phyloP scores from a whole-genome alignment of 1,284 basidiomycete species.

The Ganoderma meredithae region DNA sequence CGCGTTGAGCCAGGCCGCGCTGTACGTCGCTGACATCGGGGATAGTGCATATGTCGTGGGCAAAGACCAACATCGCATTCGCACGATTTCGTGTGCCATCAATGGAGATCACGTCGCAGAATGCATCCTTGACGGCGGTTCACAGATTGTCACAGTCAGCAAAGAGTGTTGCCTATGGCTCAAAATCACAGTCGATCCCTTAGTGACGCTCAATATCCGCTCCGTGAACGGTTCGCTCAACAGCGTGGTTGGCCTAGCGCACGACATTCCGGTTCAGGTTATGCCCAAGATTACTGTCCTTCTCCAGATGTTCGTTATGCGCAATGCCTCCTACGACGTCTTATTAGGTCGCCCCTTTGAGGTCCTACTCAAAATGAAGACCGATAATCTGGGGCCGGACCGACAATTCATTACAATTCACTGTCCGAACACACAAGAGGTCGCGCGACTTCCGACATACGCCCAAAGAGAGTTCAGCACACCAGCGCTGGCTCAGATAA shows the following conservation, averaged over 20 bases:
- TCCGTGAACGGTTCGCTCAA: not conserved
- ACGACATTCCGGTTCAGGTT: not conserved
- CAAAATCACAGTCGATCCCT: not conserved
- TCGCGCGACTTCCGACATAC: constrained; percentile 36
- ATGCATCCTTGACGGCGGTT: not conserved
- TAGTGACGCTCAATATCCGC: not conserved
- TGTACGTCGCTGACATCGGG: no score
- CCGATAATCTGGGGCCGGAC: constrained; percentile 35
- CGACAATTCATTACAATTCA: constrained; percentile 37
- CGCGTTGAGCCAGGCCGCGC: no score
- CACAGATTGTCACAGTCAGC: not conserved
- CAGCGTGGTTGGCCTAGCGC: not conserved
- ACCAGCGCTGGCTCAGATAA: no score
- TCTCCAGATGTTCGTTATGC: constrained; percentile 40
- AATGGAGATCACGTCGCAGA: not conserved
- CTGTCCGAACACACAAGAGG: constrained; percentile 36
- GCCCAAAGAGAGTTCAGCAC: no score
- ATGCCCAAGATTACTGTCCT: no score
- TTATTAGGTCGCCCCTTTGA: constrained; percentile 46
- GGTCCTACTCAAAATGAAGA: constrained; percentile 37
- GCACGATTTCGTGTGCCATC: not conserved
- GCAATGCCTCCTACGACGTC: constrained; percentile 40
- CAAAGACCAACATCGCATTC: not conserved
- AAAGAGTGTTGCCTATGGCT: not conserved
- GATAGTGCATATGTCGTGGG: no score